Conservation (phyloP, 108 stramenopile genomes). For the Pelagomonas calceolata region DNA sequence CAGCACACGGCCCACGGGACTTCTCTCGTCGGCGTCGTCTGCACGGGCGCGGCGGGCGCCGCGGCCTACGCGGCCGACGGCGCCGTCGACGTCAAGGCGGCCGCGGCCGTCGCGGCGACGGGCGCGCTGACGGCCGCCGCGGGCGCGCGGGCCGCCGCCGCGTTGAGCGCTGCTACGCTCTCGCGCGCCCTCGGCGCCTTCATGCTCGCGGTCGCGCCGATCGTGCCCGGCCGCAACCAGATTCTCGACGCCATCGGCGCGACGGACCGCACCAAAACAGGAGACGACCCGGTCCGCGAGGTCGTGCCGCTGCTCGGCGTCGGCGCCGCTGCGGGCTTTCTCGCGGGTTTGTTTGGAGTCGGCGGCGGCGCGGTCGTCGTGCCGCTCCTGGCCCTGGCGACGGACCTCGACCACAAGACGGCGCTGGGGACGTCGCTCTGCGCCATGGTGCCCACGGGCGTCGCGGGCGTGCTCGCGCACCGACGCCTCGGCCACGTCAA, state of each 20-base stretch:
- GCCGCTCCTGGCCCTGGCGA: slow-evolving; percentile 57
- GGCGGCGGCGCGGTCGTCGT: slow-evolving; percentile 82
- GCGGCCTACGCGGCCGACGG: slow-evolving; percentile 44
- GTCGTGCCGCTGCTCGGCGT: slow-evolving; percentile 37
- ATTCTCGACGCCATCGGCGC: slow-evolving; percentile 16
- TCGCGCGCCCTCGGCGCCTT: slow-evolving; percentile 58
- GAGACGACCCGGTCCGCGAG: slow-evolving; percentile 2
- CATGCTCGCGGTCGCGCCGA: slow-evolving; percentile 70
- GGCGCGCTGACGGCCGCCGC: slow-evolving; percentile 65
- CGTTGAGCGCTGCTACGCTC: slow-evolving; percentile 36
- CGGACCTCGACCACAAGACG: slow-evolving; percentile 67
- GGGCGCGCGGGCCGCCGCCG: slow-evolving; percentile 51
- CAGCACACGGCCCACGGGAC: slow-evolving; percentile 87
- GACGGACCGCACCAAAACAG: slow-evolving; percentile 1
- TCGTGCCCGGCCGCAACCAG: slow-evolving; percentile 60
- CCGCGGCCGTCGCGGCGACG: slow-evolving; percentile 50
- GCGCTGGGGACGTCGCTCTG: slow-evolving; percentile 72
- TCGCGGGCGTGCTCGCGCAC: slow-evolving; percentile 64
- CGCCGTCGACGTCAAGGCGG: slow-evolving; percentile 57
- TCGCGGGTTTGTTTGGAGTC: slow-evolving; percentile 80
- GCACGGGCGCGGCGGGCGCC: slow-evolving; percentile 75
- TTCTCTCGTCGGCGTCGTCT: slow-evolving; percentile 68
- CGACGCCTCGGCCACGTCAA: slow-evolving; percentile 53
- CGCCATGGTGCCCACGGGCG: slow-evolving; percentile 66
- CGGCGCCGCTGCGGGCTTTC: slow-evolving; percentile 47